Evolutionary conservation across 495 filamentous ascomycete species (phyloP).

Genomic region (Penicillium taxi): DNA sequence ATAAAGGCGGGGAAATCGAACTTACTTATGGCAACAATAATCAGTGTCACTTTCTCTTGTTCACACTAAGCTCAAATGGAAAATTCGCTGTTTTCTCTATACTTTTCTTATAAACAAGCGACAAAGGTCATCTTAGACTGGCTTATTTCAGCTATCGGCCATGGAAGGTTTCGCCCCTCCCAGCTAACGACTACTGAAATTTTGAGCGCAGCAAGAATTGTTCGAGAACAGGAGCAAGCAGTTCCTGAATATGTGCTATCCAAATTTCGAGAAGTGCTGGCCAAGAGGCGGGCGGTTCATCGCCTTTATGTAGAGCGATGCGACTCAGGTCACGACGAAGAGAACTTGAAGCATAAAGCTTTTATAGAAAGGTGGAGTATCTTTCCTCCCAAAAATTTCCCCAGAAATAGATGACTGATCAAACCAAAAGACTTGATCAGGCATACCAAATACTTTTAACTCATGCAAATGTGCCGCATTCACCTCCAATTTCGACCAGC

Average conservation of each 20-base stretch:
- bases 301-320: neutral
- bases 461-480: neutral
- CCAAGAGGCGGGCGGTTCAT: neutral
- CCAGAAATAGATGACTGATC: neutral
- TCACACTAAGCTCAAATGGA: neutral
- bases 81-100: conserved; percentile 1
- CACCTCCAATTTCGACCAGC: neutral
- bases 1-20: neutral
- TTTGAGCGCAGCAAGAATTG: neutral
- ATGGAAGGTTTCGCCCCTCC: neutral
- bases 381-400: neutral
- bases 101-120: conserved; percentile 1
- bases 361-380: neutral
- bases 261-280: neutral
- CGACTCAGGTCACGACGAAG: neutral
- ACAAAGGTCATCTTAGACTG: neutral
- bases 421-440: neutral
- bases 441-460: neutral
- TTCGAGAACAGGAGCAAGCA: neutral
- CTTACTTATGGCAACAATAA: neutral
- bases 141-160: neutral
- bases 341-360: neutral
- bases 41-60: neutral
- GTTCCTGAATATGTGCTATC: neutral
- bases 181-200: conserved; percentile 1